phyloP scores from a whole-genome alignment of 228 moss, liverwort and hornwort species.

The Sphagnum magellanicum region DNA sequence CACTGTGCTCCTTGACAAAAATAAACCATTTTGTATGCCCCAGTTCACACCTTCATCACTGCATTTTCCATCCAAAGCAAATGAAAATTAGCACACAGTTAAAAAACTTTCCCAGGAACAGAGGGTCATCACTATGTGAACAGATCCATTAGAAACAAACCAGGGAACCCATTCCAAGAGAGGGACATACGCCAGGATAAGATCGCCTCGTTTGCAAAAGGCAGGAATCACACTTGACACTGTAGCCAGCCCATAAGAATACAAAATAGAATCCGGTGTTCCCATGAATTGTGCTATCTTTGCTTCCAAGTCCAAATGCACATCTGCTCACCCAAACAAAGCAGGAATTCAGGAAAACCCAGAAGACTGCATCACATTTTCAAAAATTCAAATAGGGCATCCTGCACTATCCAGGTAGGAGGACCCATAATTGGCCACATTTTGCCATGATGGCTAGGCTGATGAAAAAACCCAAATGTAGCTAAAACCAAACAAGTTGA shows the following conservation, averaged over 20 bases:
- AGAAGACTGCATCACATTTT: neutral
- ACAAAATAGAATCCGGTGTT: conserved; percentile 81
- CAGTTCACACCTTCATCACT: conserved; percentile 95
- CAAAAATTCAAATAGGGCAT: neutral
- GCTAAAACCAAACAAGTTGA: too few species aligned
- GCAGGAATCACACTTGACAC: conserved; percentile 92
- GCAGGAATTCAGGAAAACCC: conserved; percentile 5
- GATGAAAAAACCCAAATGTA: too few species aligned
- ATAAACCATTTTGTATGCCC: conserved; percentile 92
- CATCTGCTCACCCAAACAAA: conserved; percentile 43
- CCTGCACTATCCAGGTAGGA: too few species aligned
- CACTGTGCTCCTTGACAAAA: conserved; percentile 76
- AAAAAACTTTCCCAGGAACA: too few species aligned
- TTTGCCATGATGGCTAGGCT: too few species aligned
- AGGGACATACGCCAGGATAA: conserved; percentile 70
- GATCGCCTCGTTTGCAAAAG: conserved; percentile 91
- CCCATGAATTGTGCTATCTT: conserved; percentile 81
- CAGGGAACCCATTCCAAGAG: neutral
- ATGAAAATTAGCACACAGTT: too few species aligned
- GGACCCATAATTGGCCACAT: too few species aligned
- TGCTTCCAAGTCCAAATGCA: conserved; percentile 92
- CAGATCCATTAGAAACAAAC: too few species aligned
- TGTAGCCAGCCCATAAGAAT: conserved; percentile 92
- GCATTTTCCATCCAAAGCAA: conserved; percentile 1
- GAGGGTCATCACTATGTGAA: too few species aligned